Base-by-base conservation (phyloP, 2,329 filamentous ascomycete genomes). In the Colletotrichum sp. region DNA sequence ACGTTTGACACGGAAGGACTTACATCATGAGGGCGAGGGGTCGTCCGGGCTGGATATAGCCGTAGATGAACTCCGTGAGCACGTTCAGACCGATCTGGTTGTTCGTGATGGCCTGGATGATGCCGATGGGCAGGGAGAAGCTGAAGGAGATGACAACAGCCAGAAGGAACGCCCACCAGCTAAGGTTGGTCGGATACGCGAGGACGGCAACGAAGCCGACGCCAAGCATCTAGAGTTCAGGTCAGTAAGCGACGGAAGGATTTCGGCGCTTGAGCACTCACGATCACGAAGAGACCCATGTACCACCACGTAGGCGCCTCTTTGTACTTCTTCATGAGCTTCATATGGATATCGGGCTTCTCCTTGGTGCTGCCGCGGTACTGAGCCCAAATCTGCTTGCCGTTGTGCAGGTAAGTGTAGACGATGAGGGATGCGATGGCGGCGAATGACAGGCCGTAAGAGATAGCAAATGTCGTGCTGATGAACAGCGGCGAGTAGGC, bases 21-120 rank as follows among this genome's bases (percentile, higher is more conserved):
- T 81, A 94, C 86, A 95, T 88, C 93, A 96, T 95, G 77, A 95
- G 90, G 0, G 92, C 94, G 71, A 95, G 85, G 0, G 94, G 94
- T 8, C 90, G 86, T 4, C 94, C 94, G 0, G 93, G 93, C 77
- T 95, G 93, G 80, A 95, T 94, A 80, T 95, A 95, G 2, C 94
- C 94, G 75, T 92, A 92, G 6, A 96, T 86, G 78, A 95, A 95
- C 84, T 95, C 93, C 1, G 93, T 94, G 77, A 95, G 86, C 30
- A 96, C 93, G 77, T 95, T 95, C 44, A 95, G 86, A 3, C 93
- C 93, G 49, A 95, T 92, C 85, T 94, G 87, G 82, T 93, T 93
- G 80, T 94, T 92, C 6, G 93, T 94, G 6, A 93, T 88, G 49
- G 93, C 94, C 80, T 94, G 90, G 39, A 95, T 91, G 75, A 95